Conservation (phyloP, 306 rosid species). For the Lotus japonicus region DNA sequence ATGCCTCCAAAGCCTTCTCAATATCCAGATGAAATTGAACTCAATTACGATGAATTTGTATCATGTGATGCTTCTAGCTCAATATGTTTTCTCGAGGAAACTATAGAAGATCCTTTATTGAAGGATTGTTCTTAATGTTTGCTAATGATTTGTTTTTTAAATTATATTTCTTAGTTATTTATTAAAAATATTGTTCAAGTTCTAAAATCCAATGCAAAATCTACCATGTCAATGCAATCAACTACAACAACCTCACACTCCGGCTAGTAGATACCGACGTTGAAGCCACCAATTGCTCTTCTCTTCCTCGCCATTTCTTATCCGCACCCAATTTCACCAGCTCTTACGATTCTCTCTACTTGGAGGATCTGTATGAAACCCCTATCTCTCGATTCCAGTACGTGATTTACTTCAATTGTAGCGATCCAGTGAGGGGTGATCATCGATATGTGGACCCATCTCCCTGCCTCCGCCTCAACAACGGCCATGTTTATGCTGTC, state of each 20-base stretch:
- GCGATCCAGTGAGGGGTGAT: not conserved
- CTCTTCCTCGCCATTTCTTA: constrained; percentile 14
- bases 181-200: too few relatives aligned
- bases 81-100: too few relatives aligned
- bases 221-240: constrained; percentile 23
- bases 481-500: constrained; percentile 1
- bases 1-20: too few relatives aligned
- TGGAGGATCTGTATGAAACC: too few relatives aligned
- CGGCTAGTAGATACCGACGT: not conserved
- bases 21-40: too few relatives aligned
- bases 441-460: not conserved
- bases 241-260: constrained; percentile 24
- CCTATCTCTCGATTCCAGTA: not conserved
- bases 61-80: too few relatives aligned
- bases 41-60: too few relatives aligned
- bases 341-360: not conserved
- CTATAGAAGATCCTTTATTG: too few relatives aligned
- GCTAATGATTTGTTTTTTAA: too few relatives aligned
- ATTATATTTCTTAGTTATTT: too few relatives aligned
- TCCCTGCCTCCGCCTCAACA: not conserved
- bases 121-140: too few relatives aligned
- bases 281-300: not conserved
- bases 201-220: too few relatives aligned
- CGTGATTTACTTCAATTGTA: constrained; percentile 9
- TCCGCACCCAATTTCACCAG: not conserved